Evolutionary conservation across 202 grass and related monocot species (phyloP).

Genomic region (Elaeis oleifera): DNA sequence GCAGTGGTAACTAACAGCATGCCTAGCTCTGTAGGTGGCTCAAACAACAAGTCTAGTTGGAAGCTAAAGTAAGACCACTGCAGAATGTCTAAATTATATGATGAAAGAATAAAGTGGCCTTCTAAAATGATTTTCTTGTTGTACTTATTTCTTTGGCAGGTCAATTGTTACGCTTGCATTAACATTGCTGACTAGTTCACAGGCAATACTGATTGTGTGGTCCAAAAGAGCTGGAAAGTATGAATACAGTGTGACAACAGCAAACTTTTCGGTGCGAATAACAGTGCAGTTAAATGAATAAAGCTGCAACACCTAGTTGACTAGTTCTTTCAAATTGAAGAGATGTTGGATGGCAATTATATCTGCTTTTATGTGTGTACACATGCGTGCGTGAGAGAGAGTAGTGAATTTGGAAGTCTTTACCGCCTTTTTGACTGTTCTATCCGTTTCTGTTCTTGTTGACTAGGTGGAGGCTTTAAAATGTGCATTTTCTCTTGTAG

Average conservation of each 20-base stretch:
- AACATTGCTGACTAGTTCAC: conserved; percentile 88
- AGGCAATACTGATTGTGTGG: conserved; percentile 94
- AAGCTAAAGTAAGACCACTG: conserved; percentile 67
- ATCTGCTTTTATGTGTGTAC: no score
- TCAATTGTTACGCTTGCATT: conserved; percentile 64
- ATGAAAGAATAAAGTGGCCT: neutral
- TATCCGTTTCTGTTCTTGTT: conserved; percentile 1
- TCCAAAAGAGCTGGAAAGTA: conserved; percentile 83
- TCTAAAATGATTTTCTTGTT: conserved; percentile 3
- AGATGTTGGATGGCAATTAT: no score
- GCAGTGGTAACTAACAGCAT: conserved; percentile 29
- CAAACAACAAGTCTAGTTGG: conserved; percentile 60
- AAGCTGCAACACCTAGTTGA: neutral
- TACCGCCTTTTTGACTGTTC: no score
- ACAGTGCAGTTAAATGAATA: neutral
- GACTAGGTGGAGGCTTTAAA: conserved; percentile 79
- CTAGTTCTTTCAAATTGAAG: neutral
- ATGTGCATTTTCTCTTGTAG: conserved; percentile 59
- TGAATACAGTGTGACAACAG: conserved; percentile 92
- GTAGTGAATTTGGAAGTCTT: no score
- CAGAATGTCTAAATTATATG: conserved; percentile 4
- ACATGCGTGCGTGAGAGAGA: no score
- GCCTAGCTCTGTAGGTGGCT: conserved; percentile 20
- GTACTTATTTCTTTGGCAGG: conserved; percentile 28
- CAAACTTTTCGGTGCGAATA: conserved; percentile 72